Percentiles rank a stretch among this genome's conserved stretches.
Conservation (phyloP, 306 rosid genomes). For the Citrullus amarus region DNA sequence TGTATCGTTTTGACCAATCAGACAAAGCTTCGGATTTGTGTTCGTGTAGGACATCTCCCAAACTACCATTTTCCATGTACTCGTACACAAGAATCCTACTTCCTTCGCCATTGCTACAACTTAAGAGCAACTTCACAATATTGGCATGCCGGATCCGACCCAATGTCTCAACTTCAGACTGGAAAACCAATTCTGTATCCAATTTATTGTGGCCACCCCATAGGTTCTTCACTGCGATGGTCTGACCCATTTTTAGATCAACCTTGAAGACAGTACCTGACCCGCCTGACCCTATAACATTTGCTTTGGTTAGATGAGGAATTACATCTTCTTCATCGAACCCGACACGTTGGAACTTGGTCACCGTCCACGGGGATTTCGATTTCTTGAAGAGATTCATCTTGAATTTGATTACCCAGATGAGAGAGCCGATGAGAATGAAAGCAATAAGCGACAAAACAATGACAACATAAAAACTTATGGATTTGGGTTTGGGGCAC, state of each 20-base stretch:
- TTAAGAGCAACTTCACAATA: constrained; percentile 53
- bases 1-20: constrained; percentile 42
- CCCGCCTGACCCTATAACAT: constrained; percentile 56
- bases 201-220: constrained; percentile 25
- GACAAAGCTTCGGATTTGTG: constrained; percentile 21
- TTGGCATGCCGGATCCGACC: constrained; percentile 71
- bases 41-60: constrained; percentile 57
- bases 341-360: constrained; percentile 45
- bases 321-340: constrained; percentile 52
- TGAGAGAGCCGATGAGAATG: constrained; percentile 26
- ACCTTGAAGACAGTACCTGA: constrained; percentile 60
- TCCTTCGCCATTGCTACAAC: constrained; percentile 46
- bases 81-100: constrained; percentile 52
- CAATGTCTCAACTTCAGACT: constrained; percentile 59
- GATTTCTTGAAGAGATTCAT: constrained; percentile 16
- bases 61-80: constrained; percentile 69
- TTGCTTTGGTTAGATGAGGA: constrained; percentile 25
- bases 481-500: constrained; percentile 34
- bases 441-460: constrained; percentile 18
- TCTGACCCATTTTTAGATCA: constrained; percentile 42
- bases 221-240: constrained; percentile 60
- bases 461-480: constrained; percentile 16
- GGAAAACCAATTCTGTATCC: constrained; percentile 33
- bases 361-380: constrained; percentile 23
- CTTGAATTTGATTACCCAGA: constrained; percentile 33